These are phyloP conservation scores for Phytophthora macrochlamydospora DNA, from an alignment of 352 stramenopile species.

Conservation along the genomic window DNA sequence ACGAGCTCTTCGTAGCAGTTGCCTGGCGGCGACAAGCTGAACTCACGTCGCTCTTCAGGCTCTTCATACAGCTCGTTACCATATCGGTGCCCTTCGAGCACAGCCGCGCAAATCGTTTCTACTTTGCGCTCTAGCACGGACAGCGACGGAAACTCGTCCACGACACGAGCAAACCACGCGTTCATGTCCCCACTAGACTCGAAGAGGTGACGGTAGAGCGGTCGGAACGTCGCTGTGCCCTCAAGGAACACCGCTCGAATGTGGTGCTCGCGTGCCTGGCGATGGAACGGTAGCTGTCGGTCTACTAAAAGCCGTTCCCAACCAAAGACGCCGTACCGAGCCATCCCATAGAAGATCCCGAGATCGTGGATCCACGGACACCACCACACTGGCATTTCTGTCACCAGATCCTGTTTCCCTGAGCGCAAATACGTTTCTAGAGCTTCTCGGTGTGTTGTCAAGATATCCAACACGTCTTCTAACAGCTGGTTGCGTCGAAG, in stretches of 20 bases:
- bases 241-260: constrained; percentile 79
- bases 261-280: constrained; percentile 66
- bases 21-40: constrained; percentile 58
- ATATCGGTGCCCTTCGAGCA: constrained; percentile 26
- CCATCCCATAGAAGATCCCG: constrained; percentile 81
- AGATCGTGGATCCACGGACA: constrained; percentile 89
- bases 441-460: constrained; percentile 43
- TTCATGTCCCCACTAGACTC: constrained; percentile 49
- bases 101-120: constrained; percentile 57
- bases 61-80: constrained; percentile 51
- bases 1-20: constrained; percentile 66
- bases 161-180: constrained; percentile 61
- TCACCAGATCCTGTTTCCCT: constrained; percentile 58
- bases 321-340: constrained; percentile 69
- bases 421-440: constrained; percentile 65
- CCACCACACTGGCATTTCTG: constrained; percentile 89
- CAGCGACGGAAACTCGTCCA: constrained; percentile 81
- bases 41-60: constrained; percentile 60
- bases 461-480: constrained; percentile 67
- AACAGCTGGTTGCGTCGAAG: constrained; percentile 79
- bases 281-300: constrained; percentile 76
- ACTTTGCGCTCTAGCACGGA: constrained; percentile 77
- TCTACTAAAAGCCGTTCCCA: constrained; percentile 78
- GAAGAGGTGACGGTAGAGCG: constrained; percentile 71
- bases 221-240: constrained; percentile 51